A percentile compares a stretch with the other conserved stretches of the same genome.
Evolutionary conservation across 108 stramenopile species (phyloP).

Genomic region (Stephanodiscus triporus): DNA sequence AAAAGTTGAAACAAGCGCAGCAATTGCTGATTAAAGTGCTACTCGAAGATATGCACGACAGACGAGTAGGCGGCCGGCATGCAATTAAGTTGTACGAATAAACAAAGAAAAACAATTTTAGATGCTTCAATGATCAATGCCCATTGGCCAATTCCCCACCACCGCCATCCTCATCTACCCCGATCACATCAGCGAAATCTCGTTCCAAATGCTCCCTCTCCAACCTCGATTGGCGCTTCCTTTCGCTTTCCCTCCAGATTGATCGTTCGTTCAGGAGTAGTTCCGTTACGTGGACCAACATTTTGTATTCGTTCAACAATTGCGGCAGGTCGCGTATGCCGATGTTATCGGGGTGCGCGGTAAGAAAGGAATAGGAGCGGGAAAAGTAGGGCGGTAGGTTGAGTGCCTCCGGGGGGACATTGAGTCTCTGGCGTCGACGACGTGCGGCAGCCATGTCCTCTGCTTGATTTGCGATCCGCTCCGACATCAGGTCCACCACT

Average conservation of each 20-base stretch:
- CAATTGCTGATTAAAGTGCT: too few species aligned
- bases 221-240: slow-evolving; percentile 15
- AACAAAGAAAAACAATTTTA: background rate
- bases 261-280: slow-evolving; percentile 63
- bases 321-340: slow-evolving; percentile 67
- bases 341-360: slow-evolving; percentile 67
- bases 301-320: slow-evolving; percentile 75
- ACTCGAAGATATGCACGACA: too few species aligned
- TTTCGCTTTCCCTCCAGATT: slow-evolving; percentile 36
- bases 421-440: background rate
- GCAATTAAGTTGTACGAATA: background rate
- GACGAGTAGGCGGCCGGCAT: too few species aligned
- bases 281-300: slow-evolving; percentile 77
- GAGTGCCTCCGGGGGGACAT: slow-evolving; percentile 26
- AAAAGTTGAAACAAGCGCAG: too few species aligned
- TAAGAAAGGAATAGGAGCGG: slow-evolving; percentile 72
- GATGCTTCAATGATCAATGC: too few species aligned
- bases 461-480: background rate
- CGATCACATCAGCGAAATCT: slow-evolving; percentile 31
- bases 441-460: background rate
- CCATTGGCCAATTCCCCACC: background rate
- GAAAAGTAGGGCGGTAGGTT: slow-evolving; percentile 56
- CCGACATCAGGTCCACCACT: slow-evolving; percentile 16
- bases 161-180: slow-evolving; percentile 1
- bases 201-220: slow-evolving; percentile 34